Conservation (phyloP, 2,329 filamentous ascomycete genomes). For the Elsinoe fawcettii region DNA sequence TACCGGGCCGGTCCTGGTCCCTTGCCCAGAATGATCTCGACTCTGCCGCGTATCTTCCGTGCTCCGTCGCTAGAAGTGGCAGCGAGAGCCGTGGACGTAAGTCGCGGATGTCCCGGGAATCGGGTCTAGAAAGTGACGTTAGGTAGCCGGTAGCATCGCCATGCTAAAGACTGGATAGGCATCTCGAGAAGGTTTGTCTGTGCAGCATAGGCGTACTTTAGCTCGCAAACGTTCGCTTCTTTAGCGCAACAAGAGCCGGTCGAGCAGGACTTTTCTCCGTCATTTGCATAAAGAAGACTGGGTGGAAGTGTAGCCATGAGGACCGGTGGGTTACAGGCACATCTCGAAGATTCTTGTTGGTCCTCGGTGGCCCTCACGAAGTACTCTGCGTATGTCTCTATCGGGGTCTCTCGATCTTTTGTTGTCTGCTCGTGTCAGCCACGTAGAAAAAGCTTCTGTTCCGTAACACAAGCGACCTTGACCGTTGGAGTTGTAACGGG, state of each 20-base stretch:
- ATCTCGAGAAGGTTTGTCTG: background rate
- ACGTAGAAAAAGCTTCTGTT: too few relatives aligned
- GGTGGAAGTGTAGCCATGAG: too few relatives aligned
- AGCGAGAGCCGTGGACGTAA: background rate
- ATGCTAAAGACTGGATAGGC: background rate
- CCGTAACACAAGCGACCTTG: background rate
- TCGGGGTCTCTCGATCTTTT: too few relatives aligned
- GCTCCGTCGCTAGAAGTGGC: background rate
- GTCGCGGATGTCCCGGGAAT: background rate
- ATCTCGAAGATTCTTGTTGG: too few relatives aligned
- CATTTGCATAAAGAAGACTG: too few relatives aligned
- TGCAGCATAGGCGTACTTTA: background rate
- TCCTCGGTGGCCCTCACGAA: too few relatives aligned
- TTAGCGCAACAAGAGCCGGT: background rate
- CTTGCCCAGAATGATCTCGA: background rate
- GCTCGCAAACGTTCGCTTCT: background rate
- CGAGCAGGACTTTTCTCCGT: too few relatives aligned
- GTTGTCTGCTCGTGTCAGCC: too few relatives aligned
- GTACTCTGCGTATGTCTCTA: too few relatives aligned
- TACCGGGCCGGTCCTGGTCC: background rate
- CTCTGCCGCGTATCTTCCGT: background rate
- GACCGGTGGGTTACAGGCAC: too few relatives aligned
- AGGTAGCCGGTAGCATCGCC: background rate
- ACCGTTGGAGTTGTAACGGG: background rate
- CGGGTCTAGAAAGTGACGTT: background rate